Conservation (phyloP, 1,139 yeast species). For the Komagataea norvegica region DNA sequence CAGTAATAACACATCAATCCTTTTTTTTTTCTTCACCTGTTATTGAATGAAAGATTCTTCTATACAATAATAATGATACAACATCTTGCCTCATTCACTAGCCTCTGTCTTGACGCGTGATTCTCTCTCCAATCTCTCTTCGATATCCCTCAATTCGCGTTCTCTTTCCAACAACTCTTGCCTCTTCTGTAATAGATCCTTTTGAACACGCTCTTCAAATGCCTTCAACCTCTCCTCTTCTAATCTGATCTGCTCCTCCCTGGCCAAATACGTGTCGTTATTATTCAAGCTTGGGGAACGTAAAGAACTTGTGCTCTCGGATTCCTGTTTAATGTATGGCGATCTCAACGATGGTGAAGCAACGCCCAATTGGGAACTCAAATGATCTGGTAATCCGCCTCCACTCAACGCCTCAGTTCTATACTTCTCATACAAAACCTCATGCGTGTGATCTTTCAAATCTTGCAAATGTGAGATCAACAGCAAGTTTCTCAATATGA, state of each 20-base stretch:
- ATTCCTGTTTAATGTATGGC: constrained; percentile 26
- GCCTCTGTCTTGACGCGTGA: constrained; percentile 22
- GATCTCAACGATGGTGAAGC: constrained; percentile 19
- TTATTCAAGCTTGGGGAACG: constrained; percentile 24
- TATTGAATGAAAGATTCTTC: too few relatives aligned
- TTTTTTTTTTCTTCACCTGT: too few relatives aligned
- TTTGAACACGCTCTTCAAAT: constrained; percentile 83
- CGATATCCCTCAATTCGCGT: constrained; percentile 79
- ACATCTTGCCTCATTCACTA: not conserved
- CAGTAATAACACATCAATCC: too few relatives aligned
- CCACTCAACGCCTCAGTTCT: constrained; percentile 85
- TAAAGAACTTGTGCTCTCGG: constrained; percentile 20
- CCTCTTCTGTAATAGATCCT: constrained; percentile 79
- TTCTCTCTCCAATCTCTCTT: constrained; percentile 63
- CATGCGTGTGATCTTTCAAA: constrained; percentile 89
- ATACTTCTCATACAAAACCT: constrained; percentile 83
- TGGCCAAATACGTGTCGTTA: constrained; percentile 48
- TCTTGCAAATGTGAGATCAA: constrained; percentile 93
- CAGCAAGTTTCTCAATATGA: constrained; percentile 74
- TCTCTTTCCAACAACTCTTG: constrained; percentile 85
- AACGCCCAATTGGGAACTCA: constrained; percentile 16
- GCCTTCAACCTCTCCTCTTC: constrained; percentile 78
- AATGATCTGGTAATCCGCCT: constrained; percentile 27
- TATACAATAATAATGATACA: not conserved
- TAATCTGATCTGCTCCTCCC: constrained; percentile 75